Percentiles rank a stretch among this genome's conserved stretches.
These are phyloP conservation scores for Ramichloridium luteum DNA, from an alignment of 2,329 filamentous ascomycete genomes.

Conservation along the genomic window DNA sequence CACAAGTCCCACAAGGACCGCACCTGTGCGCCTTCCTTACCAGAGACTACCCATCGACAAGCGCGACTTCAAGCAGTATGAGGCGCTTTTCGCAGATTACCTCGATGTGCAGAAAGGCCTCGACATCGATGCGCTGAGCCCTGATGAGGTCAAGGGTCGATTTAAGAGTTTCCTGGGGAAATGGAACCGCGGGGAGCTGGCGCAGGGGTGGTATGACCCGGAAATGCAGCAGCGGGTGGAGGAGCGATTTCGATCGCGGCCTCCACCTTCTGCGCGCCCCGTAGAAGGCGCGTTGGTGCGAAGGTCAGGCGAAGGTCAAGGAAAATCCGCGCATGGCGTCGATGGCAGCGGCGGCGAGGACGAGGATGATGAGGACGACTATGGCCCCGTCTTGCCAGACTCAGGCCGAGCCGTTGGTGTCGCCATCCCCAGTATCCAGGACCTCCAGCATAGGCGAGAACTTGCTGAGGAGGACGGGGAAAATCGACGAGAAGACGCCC, in stretches of 20 bases:
- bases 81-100: slow-evolving; percentile 68
- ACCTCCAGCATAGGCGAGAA: slow-evolving; percentile 52
- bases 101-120: slow-evolving; percentile 77
- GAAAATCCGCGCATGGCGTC: too few relatives aligned
- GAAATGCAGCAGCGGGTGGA: slow-evolving; percentile 49
- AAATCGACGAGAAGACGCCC: slow-evolving; percentile 40
- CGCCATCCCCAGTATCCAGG: slow-evolving; percentile 57
- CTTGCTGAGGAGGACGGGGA: slow-evolving; percentile 39
- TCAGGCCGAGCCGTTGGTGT: slow-evolving; percentile 34
- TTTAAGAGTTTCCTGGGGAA: slow-evolving; percentile 90
- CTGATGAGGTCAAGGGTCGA: slow-evolving; percentile 64
- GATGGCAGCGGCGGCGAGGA: too few relatives aligned
- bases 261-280: slow-evolving; percentile 11
- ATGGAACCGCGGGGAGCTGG: slow-evolving; percentile 84
- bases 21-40: slow-evolving; percentile 13
- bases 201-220: slow-evolving; percentile 88
- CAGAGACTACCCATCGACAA: slow-evolving; percentile 47
- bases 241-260: slow-evolving; percentile 11
- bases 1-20: slow-evolving; percentile 4
- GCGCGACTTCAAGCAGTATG: slow-evolving; percentile 53
- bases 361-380: slow-evolving; percentile 51
- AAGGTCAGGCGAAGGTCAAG: slow-evolving; percentile 31
- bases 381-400: slow-evolving; percentile 40
- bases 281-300: slow-evolving; percentile 14
- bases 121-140: slow-evolving; percentile 54